phyloP scores from a whole-genome alignment of 352 stramenopile species.

The Phytophthora citricola region DNA sequence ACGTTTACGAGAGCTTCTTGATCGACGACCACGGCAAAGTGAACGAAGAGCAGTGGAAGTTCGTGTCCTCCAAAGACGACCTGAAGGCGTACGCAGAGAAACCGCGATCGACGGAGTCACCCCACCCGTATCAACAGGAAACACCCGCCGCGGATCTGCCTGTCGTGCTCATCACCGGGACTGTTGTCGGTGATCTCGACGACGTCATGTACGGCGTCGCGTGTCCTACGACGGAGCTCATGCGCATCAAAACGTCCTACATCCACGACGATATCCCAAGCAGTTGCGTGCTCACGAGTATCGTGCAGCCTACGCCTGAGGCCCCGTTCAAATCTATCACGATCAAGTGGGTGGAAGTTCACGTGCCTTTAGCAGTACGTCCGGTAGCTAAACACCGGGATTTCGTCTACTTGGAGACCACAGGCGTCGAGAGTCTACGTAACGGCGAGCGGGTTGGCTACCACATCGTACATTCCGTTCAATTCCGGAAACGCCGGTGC shows the following conservation, averaged over 20 bases:
- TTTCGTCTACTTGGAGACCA: slow-evolving; percentile 57
- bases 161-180: slow-evolving; percentile 42
- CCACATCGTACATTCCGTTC: slow-evolving; percentile 49
- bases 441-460: slow-evolving; percentile 55
- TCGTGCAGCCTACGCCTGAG: slow-evolving; percentile 36
- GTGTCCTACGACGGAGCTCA: slow-evolving; percentile 36
- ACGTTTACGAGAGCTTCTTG: slow-evolving; percentile 41
- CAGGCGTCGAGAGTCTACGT: slow-evolving; percentile 39
- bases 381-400: slow-evolving; percentile 52
- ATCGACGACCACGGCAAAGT: slow-evolving; percentile 36
- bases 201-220: slow-evolving; percentile 52
- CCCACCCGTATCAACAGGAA: slow-evolving; percentile 14
- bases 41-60: slow-evolving; percentile 42
- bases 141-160: slow-evolving; percentile 29
- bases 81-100: slow-evolving; percentile 35
- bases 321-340: slow-evolving; percentile 45
- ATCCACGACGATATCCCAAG: slow-evolving; percentile 48
- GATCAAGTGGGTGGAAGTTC: slow-evolving; percentile 64
- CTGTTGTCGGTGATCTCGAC: slow-evolving; percentile 38
- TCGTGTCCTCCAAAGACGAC: slow-evolving; percentile 34
- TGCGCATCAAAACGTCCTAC: slow-evolving; percentile 54
- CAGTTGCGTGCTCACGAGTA: slow-evolving; percentile 47
- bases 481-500: slow-evolving; percentile 49
- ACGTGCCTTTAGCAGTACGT: slow-evolving; percentile 38
- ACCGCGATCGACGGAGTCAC: not conserved